Evolutionary conservation across 768 basidiomycete species (phyloP).

Genomic region (Pisolithus microcarpus): DNA sequence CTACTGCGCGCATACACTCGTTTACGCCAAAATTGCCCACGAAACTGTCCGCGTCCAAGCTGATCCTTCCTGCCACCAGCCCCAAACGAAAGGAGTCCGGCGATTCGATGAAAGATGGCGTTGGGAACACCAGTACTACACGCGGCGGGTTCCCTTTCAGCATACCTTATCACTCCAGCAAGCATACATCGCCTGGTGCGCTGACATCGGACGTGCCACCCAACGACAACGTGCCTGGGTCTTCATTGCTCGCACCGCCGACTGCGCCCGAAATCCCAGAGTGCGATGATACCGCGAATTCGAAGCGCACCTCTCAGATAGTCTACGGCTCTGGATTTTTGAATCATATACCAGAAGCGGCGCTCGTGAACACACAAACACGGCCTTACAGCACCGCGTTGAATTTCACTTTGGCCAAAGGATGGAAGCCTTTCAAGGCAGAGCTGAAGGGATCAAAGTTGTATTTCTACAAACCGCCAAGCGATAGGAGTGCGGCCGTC

Average conservation of each 20-base stretch:
- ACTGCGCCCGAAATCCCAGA: slow-evolving; percentile 36
- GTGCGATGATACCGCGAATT: slow-evolving; percentile 29
- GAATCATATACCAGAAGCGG: slow-evolving; percentile 55
- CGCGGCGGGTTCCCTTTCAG: slow-evolving; percentile 28
- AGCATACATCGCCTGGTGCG: slow-evolving; percentile 18
- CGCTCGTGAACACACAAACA: slow-evolving; percentile 27
- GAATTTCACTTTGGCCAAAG: slow-evolving; percentile 44
- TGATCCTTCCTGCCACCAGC: slow-evolving; percentile 37
- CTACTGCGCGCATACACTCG: slow-evolving; percentile 59
- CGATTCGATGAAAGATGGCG: slow-evolving; percentile 26
- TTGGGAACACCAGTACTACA: slow-evolving; percentile 1
- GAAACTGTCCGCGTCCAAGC: slow-evolving; percentile 52
- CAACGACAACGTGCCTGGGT: slow-evolving; percentile 33
- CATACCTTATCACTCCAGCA: slow-evolving; percentile 22
- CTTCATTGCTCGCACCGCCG: slow-evolving; percentile 46
- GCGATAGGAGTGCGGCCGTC: slow-evolving; percentile 54
- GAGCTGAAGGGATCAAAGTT: slow-evolving; percentile 80
- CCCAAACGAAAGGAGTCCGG: slow-evolving; percentile 54
- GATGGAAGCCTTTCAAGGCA: slow-evolving; percentile 84
- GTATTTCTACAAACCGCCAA: slow-evolving; percentile 80
- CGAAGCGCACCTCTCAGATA: slow-evolving; percentile 70
- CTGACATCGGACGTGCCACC: slow-evolving; percentile 6
- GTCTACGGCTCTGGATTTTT: slow-evolving; percentile 70
- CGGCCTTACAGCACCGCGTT: slow-evolving; percentile 25
- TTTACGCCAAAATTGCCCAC: slow-evolving; percentile 69